These are phyloP conservation scores for Theobroma grandiflorum DNA, from an alignment of 441 rosid species.

Conservation along the genomic window DNA sequence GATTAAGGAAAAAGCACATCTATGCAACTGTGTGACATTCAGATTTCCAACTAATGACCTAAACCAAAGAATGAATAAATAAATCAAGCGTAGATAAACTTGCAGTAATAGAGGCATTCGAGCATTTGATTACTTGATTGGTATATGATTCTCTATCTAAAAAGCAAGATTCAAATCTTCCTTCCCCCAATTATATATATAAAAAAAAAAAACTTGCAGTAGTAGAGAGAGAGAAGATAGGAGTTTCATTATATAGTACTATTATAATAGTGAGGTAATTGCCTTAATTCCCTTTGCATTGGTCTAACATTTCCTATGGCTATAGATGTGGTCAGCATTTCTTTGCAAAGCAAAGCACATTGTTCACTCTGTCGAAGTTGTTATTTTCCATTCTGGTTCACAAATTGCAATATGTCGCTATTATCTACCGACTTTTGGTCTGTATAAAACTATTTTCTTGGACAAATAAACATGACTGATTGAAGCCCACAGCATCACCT, in stretches of 20 bases:
- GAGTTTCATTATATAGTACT: background rate
- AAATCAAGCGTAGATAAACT: background rate
- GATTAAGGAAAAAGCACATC: background rate
- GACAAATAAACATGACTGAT: background rate
- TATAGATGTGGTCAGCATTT: background rate
- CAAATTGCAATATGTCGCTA: background rate
- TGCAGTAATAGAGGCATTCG: too few species aligned
- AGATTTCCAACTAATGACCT: background rate
- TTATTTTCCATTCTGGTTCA: background rate
- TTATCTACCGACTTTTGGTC: background rate
- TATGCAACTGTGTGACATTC: background rate
- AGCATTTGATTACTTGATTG: too few species aligned
- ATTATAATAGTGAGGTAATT: background rate
- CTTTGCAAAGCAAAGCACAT: background rate
- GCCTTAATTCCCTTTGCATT: background rate
- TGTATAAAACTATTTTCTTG: background rate
- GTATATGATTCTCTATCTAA: too few species aligned
- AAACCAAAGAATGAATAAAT: background rate
- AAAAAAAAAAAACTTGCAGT: too few species aligned
- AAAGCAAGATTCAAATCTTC: too few species aligned
- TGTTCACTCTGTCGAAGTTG: background rate
- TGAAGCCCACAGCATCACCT: background rate
- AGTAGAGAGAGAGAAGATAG: too few species aligned
- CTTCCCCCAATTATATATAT: too few species aligned
- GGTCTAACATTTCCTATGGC: background rate